phyloP scores from a whole-genome alignment of 208 protist species.

The Leishmania tropica region DNA sequence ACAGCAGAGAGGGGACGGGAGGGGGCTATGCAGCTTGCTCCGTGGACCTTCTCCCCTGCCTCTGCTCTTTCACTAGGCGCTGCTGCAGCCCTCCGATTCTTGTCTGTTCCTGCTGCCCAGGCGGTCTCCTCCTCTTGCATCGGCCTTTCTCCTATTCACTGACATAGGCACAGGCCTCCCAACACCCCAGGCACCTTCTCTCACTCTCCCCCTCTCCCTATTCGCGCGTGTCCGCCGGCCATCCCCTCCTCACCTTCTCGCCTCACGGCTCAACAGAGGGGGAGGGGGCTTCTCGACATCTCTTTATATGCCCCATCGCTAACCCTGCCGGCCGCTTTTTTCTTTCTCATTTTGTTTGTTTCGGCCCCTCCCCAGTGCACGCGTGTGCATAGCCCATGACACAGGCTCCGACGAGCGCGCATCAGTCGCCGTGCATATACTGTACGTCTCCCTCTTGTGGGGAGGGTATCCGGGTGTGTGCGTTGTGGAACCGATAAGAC shows the following conservation, averaged over 20 bases:
- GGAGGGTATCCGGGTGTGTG: neutral
- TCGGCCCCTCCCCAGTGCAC: neutral
- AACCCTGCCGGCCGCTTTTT: neutral
- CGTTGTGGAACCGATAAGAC: neutral
- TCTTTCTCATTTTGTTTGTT: neutral
- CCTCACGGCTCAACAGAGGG: neutral
- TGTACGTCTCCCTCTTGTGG: neutral
- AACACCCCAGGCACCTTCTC: neutral
- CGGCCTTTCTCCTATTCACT: neutral
- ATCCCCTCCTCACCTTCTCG: neutral
- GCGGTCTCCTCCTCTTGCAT: neutral
- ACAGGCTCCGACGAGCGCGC: neutral
- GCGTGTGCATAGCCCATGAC: neutral
- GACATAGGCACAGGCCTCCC: neutral
- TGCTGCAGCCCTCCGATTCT: neutral
- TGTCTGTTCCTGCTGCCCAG: neutral
- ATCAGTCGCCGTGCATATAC: neutral
- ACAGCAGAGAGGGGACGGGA: neutral
- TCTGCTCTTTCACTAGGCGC: neutral
- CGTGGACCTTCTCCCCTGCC: neutral
- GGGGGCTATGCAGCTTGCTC: neutral
- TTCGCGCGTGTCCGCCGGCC: neutral
- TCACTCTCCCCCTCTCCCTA: neutral
- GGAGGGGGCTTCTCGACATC: neutral
- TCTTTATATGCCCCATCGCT: neutral